These are phyloP conservation scores for Akebia trifoliata DNA, from an alignment of 164 flowering plant genomes.

Conservation along the genomic window DNA sequence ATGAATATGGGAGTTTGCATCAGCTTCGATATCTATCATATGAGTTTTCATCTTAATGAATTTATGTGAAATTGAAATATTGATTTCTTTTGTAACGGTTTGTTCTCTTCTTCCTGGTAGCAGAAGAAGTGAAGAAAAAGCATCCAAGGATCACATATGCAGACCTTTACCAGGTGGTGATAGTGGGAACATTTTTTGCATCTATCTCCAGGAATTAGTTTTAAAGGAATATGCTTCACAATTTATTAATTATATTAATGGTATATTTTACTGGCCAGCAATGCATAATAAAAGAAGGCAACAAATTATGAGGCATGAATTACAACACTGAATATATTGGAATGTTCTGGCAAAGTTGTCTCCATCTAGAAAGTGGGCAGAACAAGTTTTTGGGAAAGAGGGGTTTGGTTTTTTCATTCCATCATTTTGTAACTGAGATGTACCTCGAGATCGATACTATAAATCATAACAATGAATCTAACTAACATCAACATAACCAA, in stretches of 20 bases:
- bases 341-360: background rate
- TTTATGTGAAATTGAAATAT: background rate
- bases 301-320: background rate
- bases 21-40: background rate
- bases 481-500: background rate
- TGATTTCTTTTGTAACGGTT: background rate
- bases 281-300: background rate
- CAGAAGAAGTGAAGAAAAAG: conserved; percentile 74
- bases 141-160: conserved; percentile 75
- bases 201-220: background rate
- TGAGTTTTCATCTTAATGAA: background rate
- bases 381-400: background rate
- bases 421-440: no score
- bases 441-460: no score
- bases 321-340: background rate
- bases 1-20: background rate
- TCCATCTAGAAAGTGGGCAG: background rate
- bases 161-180: conserved; percentile 76
- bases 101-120: conserved; percentile 14
- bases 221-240: no score
- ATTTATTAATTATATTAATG: background rate
- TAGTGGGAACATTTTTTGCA: background rate
- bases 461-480: no score
- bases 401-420: background rate
- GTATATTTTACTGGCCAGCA: background rate